These are phyloP conservation scores for Candolleomyces aberdarensis DNA, from an alignment of 768 basidiomycete species.

Conservation along the genomic window DNA sequence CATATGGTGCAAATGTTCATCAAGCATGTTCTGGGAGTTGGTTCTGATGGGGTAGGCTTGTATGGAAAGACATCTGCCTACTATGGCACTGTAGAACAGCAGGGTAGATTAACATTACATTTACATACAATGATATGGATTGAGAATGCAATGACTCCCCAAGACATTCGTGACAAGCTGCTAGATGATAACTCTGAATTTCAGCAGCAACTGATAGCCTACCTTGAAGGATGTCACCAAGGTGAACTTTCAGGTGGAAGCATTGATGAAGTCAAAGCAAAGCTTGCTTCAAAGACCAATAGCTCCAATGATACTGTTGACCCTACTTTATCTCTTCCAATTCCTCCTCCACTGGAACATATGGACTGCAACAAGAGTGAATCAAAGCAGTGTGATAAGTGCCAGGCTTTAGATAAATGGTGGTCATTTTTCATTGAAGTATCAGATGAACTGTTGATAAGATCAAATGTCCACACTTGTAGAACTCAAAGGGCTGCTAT, in stretches of 20 bases:
- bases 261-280: neutral
- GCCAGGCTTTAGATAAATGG: no score
- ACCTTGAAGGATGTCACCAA: neutral
- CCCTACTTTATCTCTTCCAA: neutral
- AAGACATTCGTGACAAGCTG: neutral
- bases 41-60: conserved; percentile 10
- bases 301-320: conserved; percentile 10
- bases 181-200: neutral
- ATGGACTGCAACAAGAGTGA: no score
- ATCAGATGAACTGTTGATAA: no score
- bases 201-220: neutral
- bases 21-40: conserved; percentile 6
- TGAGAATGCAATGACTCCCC: neutral
- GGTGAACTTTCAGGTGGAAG: neutral
- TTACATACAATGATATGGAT: conserved; percentile 30
- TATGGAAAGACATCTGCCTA: conserved; percentile 25
- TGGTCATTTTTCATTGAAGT: no score
- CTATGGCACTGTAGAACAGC: conserved; percentile 27
- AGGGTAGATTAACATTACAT: conserved; percentile 30
- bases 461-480: no score
- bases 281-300: neutral
- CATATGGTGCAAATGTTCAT: conserved; percentile 26
- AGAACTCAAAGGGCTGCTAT: no score
- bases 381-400: no score
- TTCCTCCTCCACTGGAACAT: neutral